Percentiles rank a stretch among this genome's conserved stretches.
phyloP scores from a whole-genome alignment of 192 early-diverging fungal genomes.

The Haplosporangium gracile region DNA sequence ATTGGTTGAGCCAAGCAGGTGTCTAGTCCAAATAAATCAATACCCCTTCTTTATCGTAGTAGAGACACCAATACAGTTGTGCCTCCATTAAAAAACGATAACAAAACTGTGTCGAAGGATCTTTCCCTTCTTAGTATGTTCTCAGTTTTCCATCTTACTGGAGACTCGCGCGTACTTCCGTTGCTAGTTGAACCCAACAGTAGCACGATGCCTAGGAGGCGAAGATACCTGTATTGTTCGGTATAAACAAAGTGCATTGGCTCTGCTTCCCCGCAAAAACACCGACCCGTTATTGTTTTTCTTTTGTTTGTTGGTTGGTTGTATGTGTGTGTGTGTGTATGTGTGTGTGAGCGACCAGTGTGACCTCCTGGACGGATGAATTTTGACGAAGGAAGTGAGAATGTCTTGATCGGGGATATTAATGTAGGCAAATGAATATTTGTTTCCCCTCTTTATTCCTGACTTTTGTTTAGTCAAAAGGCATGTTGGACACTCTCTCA shows the following conservation, averaged over 20 bases:
- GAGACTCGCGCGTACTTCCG: too few relatives aligned
- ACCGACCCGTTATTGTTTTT: background rate
- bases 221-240: too few relatives aligned
- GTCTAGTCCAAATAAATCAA: background rate
- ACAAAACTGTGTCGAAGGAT: background rate
- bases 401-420: background rate
- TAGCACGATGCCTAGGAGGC: too few relatives aligned
- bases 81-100: background rate
- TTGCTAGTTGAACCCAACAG: too few relatives aligned
- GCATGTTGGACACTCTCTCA: too few relatives aligned
- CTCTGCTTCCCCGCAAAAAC: constrained; percentile 2
- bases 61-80: background rate
- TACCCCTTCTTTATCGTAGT: background rate
- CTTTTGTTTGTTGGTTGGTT: background rate
- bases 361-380: background rate
- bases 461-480: background rate
- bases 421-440: background rate
- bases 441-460: background rate
- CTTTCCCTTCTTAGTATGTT: too few relatives aligned
- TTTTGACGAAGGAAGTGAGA: background rate
- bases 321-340: background rate
- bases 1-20: background rate
- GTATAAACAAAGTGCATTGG: too few relatives aligned
- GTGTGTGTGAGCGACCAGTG: background rate
- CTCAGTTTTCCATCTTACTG: too few relatives aligned